A percentile compares a stretch with the other conserved stretches of the same genome.
phyloP scores from a whole-genome alignment of 192 early-diverging fungal species.

The Dissophora ornata region DNA sequence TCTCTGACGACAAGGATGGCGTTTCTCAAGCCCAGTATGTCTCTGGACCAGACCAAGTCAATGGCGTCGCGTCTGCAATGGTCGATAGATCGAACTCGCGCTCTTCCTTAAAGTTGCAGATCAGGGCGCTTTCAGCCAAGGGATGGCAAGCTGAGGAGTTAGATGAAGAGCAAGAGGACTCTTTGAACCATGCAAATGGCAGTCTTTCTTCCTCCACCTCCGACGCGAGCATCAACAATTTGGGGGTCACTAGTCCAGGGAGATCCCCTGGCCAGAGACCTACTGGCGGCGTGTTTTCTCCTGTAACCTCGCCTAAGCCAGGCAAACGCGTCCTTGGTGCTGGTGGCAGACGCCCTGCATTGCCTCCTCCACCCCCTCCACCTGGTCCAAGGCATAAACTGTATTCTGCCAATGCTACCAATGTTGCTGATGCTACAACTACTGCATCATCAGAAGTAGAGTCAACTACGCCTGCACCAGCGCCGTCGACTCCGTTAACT shows the following conservation, averaged over 20 bases:
- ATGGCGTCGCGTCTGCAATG: neutral
- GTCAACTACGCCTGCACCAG: neutral
- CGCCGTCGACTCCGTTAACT: conserved; percentile 2
- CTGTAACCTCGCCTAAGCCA: conserved; percentile 13
- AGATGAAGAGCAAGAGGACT: conserved; percentile 42
- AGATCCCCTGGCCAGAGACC: conserved; percentile 1
- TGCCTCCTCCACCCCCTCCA: conserved; percentile 47
- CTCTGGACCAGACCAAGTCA: neutral
- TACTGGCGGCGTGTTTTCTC: neutral
- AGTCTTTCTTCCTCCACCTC: conserved; percentile 3
- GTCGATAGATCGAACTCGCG: conserved; percentile 35
- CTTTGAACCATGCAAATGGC: neutral
- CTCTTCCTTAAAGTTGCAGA: conserved; percentile 25
- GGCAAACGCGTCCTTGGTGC: conserved; percentile 23
- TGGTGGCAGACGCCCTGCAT: conserved; percentile 28
- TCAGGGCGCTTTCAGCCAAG: conserved; percentile 35
- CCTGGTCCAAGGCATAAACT: conserved; percentile 42
- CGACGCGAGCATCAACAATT: conserved; percentile 5
- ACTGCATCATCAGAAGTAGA: neutral
- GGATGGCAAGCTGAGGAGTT: conserved; percentile 46
- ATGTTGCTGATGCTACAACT: too few species aligned
- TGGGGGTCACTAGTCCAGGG: conserved; percentile 20
- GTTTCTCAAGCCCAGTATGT: neutral
- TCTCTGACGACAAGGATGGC: conserved; percentile 9
- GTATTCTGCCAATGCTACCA: conserved; percentile 21